Evolutionary conservation across 306 rosid species (phyloP), one percentile per base, ranked within the genome.

Genomic region (Senna siamea): DNA sequence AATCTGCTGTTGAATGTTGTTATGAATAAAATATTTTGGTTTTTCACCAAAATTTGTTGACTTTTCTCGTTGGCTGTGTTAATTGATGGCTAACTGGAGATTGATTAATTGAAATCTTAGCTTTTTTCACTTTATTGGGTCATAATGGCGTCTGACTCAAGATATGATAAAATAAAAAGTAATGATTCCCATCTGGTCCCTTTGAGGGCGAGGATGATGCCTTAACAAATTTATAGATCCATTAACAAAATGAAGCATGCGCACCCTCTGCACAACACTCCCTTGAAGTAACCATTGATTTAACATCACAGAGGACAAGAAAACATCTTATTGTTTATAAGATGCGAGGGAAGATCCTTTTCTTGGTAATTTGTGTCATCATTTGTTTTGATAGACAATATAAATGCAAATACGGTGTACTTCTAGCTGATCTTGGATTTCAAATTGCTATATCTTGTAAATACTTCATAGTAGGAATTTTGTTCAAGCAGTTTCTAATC

Each of bases 81-180:
- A 37, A 30, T 9, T 10, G 71, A 22, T 11, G 15, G 41, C 54
- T 20, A 7, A 35, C 28, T 12, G 5, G 19, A 26, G 23, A 13
- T 34, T 15, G 54, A 58, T 58, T 6, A 14, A 58, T 59, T 32
- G 6, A 57, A 28, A 13, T 17, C 17, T 26, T 56, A 56, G 14
- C 62, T 56, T 56, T 54, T 56, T 26, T n/a, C 62, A 11, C 37
- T 11, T 56, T 56, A 23, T 26, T 7, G 41, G 68, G 48, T 19
- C 47, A 66, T 26, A 19, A 65, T 53, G 57, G 1, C 58, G 50
- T 73, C 62, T 60, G 48, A 69, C 19, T 35, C 68, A 17, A 40
- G 38, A 69, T 38, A 58, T 23, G 61, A 60, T 69, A 69, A 48
- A 19, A 66, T 70, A 11, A 44, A 12, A 44, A 10, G 50, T 46